phyloP scores from a whole-genome alignment of 129 eudicot species.

The Heracleum sosnowskyi region DNA sequence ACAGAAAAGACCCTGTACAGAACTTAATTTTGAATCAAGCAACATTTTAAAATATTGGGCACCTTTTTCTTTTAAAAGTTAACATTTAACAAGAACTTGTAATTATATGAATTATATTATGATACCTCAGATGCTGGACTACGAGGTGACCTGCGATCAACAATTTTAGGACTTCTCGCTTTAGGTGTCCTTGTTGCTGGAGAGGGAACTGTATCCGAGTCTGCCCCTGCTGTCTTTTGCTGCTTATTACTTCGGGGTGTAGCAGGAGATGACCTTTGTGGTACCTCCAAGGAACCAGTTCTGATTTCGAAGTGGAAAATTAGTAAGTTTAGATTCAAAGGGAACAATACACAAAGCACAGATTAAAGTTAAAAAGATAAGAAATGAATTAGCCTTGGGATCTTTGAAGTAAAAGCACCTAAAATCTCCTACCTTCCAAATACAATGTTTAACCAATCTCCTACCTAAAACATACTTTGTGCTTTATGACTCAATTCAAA shows the following conservation, averaged over 20 bases:
- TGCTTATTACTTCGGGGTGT: slow-evolving; percentile 45
- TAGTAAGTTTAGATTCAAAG: background rate
- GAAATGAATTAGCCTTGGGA: background rate
- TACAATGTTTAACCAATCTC: background rate
- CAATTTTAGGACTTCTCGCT: slow-evolving; percentile 51
- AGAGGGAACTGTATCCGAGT: slow-evolving; percentile 34
- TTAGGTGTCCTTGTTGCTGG: slow-evolving; percentile 48
- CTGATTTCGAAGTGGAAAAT: slow-evolving; percentile 12
- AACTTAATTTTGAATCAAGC: background rate
- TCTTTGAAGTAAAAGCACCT: background rate
- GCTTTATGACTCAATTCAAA: background rate
- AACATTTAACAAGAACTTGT: background rate
- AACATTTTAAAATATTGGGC: background rate
- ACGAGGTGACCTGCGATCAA: slow-evolving; percentile 55
- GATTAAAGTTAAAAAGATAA: background rate
- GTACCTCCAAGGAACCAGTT: slow-evolving; percentile 44
- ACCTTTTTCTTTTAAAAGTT: background rate
- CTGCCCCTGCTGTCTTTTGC: slow-evolving; percentile 51
- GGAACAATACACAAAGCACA: background rate
- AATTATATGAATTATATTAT: background rate
- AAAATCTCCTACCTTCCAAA: background rate
- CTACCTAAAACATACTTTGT: background rate
- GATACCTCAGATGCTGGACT: slow-evolving; percentile 69
- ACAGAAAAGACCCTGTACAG: background rate
- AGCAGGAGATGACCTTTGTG: slow-evolving; percentile 45